Conservation (phyloP, 805 yeast species). For the Lipomyces chichibuensis region DNA sequence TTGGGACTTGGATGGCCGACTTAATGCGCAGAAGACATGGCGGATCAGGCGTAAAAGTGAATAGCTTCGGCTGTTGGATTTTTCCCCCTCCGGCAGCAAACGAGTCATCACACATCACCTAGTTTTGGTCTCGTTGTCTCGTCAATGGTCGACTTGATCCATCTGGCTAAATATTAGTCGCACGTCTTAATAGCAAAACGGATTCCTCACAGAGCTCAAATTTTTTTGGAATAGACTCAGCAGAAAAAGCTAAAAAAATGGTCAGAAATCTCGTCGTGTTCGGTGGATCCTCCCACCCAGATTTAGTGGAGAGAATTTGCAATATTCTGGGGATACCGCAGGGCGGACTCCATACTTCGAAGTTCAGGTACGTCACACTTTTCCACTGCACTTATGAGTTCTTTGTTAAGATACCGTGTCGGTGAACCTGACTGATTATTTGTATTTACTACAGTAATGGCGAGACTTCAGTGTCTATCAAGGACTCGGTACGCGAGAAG, state of each 20-base stretch:
- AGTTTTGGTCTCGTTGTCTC: neutral
- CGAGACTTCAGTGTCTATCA: constrained; percentile 84
- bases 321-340: constrained; percentile 71
- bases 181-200: neutral
- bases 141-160: too few species aligned
- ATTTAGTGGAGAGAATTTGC: constrained; percentile 74
- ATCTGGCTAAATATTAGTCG: neutral
- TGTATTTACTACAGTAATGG: constrained; percentile 64
- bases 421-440: neutral
- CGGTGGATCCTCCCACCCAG: constrained; percentile 90
- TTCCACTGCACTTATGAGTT: neutral
- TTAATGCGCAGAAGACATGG: neutral
- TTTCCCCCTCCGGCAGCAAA: too few species aligned
- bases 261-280: constrained; percentile 87
- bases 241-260: neutral
- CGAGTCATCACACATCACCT: too few species aligned
- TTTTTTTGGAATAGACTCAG: neutral
- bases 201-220: neutral
- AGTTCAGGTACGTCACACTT: constrained; percentile 46
- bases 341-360: constrained; percentile 58
- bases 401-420: neutral
- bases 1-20: neutral
- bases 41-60: neutral
- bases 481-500: constrained; percentile 91
- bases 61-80: neutral